A percentile compares a stretch with the other conserved stretches of the same genome.
phyloP scores from a whole-genome alignment of 805 yeast species.

The Zygotorulaspora sp. region DNA sequence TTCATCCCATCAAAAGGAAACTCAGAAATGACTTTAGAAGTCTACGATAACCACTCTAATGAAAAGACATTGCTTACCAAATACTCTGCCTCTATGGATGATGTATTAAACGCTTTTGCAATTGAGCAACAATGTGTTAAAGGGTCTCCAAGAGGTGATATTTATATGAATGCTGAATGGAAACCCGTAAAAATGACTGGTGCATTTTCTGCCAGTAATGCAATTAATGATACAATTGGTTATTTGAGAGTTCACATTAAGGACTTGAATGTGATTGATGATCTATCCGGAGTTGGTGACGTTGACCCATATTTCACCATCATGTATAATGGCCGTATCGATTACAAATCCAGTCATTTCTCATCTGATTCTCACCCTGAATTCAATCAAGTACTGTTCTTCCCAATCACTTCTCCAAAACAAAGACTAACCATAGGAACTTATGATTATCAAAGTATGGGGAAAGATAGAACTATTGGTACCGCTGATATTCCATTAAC shows the following conservation, averaged over 20 bases:
- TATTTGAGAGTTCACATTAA: conserved; percentile 57
- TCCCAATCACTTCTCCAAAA: conserved; percentile 57
- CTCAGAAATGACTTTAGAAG: conserved; percentile 50
- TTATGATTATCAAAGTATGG: conserved; percentile 62
- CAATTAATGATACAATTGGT: conserved; percentile 53
- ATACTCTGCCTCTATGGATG: conserved; percentile 47
- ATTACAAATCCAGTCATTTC: conserved; percentile 51
- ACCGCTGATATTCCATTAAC: conserved; percentile 46
- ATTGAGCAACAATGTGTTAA: conserved; percentile 45
- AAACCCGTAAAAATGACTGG: conserved; percentile 62
- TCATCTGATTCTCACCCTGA: conserved; percentile 52
- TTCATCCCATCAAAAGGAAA: conserved; percentile 57
- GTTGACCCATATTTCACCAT: conserved; percentile 72
- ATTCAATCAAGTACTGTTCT: conserved; percentile 54
- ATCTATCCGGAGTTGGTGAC: conserved; percentile 63
- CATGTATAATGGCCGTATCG: conserved; percentile 51
- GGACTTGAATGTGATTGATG: conserved; percentile 44
- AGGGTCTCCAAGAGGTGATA: conserved; percentile 49
- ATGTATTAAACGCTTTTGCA: conserved; percentile 42
- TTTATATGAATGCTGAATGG: conserved; percentile 59
- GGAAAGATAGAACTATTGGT: conserved; percentile 64
- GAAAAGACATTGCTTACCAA: conserved; percentile 49
- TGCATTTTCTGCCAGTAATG: conserved; percentile 40
- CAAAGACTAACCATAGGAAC: conserved; percentile 56
- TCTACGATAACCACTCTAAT: conserved; percentile 54